Evolutionary conservation across 2,329 filamentous ascomycete species (phyloP).

Genomic region (Fusarium sp.): DNA sequence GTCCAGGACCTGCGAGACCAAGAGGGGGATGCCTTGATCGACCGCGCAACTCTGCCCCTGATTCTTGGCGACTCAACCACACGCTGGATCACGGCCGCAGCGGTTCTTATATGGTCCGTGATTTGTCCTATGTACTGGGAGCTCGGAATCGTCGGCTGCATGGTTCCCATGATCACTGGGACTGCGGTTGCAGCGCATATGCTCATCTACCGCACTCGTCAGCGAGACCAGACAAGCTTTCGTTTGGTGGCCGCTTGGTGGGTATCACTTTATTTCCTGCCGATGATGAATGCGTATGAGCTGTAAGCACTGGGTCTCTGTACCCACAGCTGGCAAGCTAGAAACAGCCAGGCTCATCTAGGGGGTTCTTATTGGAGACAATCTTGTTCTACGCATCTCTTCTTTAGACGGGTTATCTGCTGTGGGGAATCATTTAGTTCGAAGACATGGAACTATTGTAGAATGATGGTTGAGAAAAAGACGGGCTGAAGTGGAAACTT

Average conservation of each 20-base stretch:
- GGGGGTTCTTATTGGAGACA: neutral
- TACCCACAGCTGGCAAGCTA: too few relatives aligned
- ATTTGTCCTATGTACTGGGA: constrained; percentile 39
- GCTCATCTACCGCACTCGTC: constrained; percentile 29
- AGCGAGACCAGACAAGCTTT: constrained; percentile 33
- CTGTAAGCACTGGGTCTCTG: constrained; percentile 1
- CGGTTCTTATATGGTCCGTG: constrained; percentile 38
- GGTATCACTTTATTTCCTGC: constrained; percentile 38
- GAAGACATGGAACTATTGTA: too few relatives aligned
- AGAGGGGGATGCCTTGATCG: constrained; percentile 44
- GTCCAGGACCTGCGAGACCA: constrained; percentile 48
- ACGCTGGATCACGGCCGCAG: constrained; percentile 38
- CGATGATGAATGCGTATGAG: constrained; percentile 28
- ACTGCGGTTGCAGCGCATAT: constrained; percentile 31
- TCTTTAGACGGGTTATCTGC: too few relatives aligned
- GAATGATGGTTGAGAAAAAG: too few relatives aligned
- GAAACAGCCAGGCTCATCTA: too few relatives aligned
- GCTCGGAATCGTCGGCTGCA: constrained; percentile 17
- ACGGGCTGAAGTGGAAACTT: too few relatives aligned
- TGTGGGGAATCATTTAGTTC: too few relatives aligned
- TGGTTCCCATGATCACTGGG: constrained; percentile 11
- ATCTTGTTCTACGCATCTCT: neutral
- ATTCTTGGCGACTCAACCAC: constrained; percentile 44
- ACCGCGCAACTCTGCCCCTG: constrained; percentile 44
- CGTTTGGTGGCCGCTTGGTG: constrained; percentile 42